Conservation (phyloP, 2,329 filamentous ascomycete genomes). For the Aulographum hederae region DNA sequence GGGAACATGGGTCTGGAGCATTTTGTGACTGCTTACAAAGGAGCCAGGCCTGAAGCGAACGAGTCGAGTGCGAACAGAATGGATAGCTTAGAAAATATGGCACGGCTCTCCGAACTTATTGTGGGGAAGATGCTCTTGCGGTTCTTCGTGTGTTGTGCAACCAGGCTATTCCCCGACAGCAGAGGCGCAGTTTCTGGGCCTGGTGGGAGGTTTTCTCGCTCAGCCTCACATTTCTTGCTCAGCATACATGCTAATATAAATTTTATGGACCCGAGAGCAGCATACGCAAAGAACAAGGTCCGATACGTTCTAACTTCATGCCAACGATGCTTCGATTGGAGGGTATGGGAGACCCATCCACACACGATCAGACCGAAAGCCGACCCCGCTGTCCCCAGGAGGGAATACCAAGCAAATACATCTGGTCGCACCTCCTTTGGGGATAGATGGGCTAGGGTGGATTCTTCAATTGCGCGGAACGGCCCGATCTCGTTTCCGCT, state of each 20-base stretch:
- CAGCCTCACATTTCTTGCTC: conserved; percentile 25
- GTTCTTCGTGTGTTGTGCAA: not conserved
- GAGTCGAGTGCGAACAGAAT: conserved; percentile 4
- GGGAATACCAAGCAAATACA: conserved; percentile 43
- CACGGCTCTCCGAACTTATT: not conserved
- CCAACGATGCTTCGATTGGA: conserved; percentile 27
- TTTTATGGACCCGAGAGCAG: conserved; percentile 38
- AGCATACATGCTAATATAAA: conserved; percentile 32
- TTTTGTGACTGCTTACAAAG: no score
- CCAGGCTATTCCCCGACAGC: not conserved
- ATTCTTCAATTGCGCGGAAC: conserved; percentile 44
- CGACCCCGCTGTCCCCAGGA: conserved; percentile 39
- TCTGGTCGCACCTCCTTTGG: conserved; percentile 28
- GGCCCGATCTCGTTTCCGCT: conserved; percentile 47
- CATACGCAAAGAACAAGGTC: conserved; percentile 39
- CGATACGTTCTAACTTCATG: conserved; percentile 30
- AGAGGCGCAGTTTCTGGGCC: not conserved
- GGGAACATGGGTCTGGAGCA: no score
- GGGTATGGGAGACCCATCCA: conserved; percentile 39
- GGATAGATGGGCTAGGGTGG: conserved; percentile 38
- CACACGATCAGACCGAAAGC: conserved; percentile 40
- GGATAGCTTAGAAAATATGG: conserved; percentile 1
- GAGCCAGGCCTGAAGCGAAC: conserved; percentile 5
- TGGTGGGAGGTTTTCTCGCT: not conserved
- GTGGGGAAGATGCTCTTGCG: conserved; percentile 1